Evolutionary conservation across 2,329 filamentous ascomycete genomes (phyloP), one percentile per base, ranked within the genome.

Genomic region (Teratosphaeria nubilosa): DNA sequence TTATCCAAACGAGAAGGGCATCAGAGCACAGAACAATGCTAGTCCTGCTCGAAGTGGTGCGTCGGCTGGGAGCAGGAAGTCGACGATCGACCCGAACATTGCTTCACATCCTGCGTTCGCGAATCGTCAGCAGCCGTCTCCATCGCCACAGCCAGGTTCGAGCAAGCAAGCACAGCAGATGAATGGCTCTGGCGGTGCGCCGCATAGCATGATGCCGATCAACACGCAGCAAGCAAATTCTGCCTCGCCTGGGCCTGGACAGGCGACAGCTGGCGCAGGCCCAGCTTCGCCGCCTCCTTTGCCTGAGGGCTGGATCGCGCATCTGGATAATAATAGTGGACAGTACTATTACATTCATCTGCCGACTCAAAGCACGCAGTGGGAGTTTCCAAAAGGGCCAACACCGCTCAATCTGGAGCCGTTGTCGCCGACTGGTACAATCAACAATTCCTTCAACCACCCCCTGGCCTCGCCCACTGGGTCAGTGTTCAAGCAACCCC

Each of bases 261-360:
- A 48, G 41, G 41, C 41, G 1, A 11, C 41, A 3, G 58, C 62
- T 67, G 77, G 64, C 53, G 75, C 83, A 25, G 82, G 86, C 0
- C 90, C 90, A 31, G 84, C 87, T 27, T 95, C 91, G 16, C 94
- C 94, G 32, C 94, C 94, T 24, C 94, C 92, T 2, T 80, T 99
- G 16, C 94, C 94, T 5, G 94, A 99, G 75, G 94, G 94, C 34
- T 99, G 94, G 94, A 97, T 99, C 68, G 90, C 94, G 22, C 94
- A 97, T 72, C 80, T 97, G 4, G 94, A 99, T 71, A 88, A 90
- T 64, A 96, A 88, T 70, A 97, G 92, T 1, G 94, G 94, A 1
- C 92, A 97, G 70, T 99, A 97, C 74, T 99, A 99, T 73, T 99
- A 99, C 69, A 99, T 99, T 60, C 94, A 99, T 72, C 80, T 99